phyloP scores from a whole-genome alignment of 176 grass and related monocot genomes.

The Raddia guianensis region DNA sequence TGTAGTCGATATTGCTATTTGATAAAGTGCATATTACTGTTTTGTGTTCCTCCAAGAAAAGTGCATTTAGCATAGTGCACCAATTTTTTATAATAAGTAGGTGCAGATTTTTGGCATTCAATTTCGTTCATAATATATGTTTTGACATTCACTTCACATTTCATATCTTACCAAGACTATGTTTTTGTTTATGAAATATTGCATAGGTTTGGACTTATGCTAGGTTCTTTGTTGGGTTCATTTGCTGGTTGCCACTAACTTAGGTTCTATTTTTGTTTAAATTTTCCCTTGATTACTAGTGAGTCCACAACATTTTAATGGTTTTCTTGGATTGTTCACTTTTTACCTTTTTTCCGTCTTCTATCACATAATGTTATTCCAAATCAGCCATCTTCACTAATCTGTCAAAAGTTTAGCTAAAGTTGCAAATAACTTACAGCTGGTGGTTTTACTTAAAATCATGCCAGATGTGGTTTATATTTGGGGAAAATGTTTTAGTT shows the following conservation, averaged over 20 bases:
- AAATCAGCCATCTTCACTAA: background rate
- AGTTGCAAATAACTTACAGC: background rate
- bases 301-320: background rate
- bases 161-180: slow-evolving; percentile 8
- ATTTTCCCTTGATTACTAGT: background rate
- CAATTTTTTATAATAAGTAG: background rate
- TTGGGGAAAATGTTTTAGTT: background rate
- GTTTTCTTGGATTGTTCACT: background rate
- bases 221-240: background rate
- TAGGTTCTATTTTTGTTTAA: background rate
- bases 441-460: background rate
- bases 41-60: background rate
- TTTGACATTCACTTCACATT: background rate
- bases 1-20: background rate
- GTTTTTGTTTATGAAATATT: background rate
- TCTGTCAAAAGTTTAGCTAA: background rate
- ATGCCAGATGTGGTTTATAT: background rate
- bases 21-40: slow-evolving; percentile 12
- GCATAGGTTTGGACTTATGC: slow-evolving; percentile 7
- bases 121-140: background rate
- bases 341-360: background rate
- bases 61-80: background rate
- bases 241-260: background rate
- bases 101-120: background rate
- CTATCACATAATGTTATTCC: background rate